These are phyloP conservation scores for Phoenix dactylifera DNA, from an alignment of 176 grass and related monocot genomes.

Conservation along the genomic window DNA sequence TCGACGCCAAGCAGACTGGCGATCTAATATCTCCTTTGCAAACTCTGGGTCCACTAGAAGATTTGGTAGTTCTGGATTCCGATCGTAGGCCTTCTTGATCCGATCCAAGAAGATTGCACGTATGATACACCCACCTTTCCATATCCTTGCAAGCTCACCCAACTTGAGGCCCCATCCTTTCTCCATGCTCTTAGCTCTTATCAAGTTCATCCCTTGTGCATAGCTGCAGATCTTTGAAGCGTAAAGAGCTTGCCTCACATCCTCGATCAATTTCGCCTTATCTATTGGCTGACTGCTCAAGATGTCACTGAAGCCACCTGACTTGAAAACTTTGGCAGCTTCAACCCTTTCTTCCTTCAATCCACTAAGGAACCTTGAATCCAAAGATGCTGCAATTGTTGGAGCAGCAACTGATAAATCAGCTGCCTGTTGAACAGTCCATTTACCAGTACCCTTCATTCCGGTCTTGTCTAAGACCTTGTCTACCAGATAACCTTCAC, in stretches of 20 bases:
- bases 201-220: constrained; percentile 15
- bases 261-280: constrained; percentile 1
- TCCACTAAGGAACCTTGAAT: constrained; percentile 12
- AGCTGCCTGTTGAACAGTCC: constrained; percentile 12
- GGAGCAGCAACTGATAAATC: constrained; percentile 13
- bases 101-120: constrained; percentile 15
- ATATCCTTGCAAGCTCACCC: constrained; percentile 13
- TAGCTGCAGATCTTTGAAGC: constrained; percentile 14
- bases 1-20: constrained; percentile 7
- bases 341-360: constrained; percentile 10
- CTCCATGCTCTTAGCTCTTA: constrained; percentile 11
- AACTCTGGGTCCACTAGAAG: constrained; percentile 10
- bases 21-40: constrained; percentile 12
- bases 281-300: background rate
- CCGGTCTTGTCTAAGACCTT: constrained; percentile 14
- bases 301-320: constrained; percentile 1
- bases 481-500: constrained; percentile 4
- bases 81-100: constrained; percentile 8
- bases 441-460: constrained; percentile 13
- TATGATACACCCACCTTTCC: constrained; percentile 12
- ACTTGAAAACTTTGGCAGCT: constrained; percentile 10
- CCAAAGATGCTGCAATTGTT: constrained; percentile 10
- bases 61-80: constrained; percentile 2
- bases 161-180: constrained; percentile 15
- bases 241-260: constrained; percentile 11